Evolutionary conservation across 495 filamentous ascomycete genomes (phyloP).

Genomic region (Copromyces sp.): DNA sequence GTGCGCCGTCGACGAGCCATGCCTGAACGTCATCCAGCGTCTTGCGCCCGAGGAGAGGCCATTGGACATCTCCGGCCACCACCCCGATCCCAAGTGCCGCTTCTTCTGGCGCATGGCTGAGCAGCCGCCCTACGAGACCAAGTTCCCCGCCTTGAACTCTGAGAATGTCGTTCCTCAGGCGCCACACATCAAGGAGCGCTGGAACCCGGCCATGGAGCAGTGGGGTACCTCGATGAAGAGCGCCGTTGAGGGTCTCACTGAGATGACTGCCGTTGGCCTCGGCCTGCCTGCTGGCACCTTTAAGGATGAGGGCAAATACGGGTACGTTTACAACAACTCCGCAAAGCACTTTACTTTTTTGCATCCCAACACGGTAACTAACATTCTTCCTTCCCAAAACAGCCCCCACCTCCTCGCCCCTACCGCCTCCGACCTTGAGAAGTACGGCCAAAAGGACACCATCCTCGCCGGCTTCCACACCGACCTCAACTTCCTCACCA

Average conservation of each 20-base stretch:
- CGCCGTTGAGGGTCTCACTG: slow-evolving; percentile 37
- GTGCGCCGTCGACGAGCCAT: slow-evolving; percentile 44
- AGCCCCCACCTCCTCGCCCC: slow-evolving; percentile 43
- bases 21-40: slow-evolving; percentile 36
- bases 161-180: slow-evolving; percentile 34
- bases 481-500: slow-evolving; percentile 45
- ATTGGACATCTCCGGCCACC: slow-evolving; percentile 35
- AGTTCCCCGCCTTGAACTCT: slow-evolving; percentile 37
- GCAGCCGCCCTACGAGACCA: slow-evolving; percentile 32
- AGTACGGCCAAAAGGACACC: slow-evolving; percentile 37
- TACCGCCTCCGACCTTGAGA: slow-evolving; percentile 38
- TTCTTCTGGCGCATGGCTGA: slow-evolving; percentile 44
- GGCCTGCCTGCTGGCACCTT: slow-evolving; percentile 35
- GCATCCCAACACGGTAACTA: neutral
- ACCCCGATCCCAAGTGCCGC: slow-evolving; percentile 39
- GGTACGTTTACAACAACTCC: slow-evolving; percentile 18
- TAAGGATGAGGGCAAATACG: slow-evolving; percentile 37
- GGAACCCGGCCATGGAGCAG: slow-evolving; percentile 35
- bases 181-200: slow-evolving; percentile 30
- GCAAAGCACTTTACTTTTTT: too few relatives aligned
- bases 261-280: slow-evolving; percentile 40
- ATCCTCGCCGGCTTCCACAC: slow-evolving; percentile 46
- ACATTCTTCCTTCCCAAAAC: neutral
- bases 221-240: slow-evolving; percentile 43
- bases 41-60: slow-evolving; percentile 36